A percentile compares a stretch with the other conserved stretches of the same genome.
Evolutionary conservation across 768 basidiomycete species (phyloP).

Genomic region (Atractiella rhizophila): DNA sequence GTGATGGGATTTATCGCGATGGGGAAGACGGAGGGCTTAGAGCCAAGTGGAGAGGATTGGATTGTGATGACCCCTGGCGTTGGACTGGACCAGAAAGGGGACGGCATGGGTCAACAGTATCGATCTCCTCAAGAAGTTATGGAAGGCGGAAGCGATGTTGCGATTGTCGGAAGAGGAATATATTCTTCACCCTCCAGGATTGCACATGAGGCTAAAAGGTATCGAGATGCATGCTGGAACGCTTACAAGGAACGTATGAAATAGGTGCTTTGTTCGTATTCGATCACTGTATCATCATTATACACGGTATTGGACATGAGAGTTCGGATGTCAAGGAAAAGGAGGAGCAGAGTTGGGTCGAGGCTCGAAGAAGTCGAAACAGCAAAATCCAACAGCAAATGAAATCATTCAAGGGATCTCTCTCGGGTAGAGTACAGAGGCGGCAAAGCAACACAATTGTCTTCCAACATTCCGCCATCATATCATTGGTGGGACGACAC

Average conservation of each 20-base stretch:
- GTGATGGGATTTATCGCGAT: slow-evolving; percentile 94
- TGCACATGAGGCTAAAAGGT: slow-evolving; percentile 46
- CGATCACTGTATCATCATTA: not conserved
- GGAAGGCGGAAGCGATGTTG: slow-evolving; percentile 69
- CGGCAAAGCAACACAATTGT: too few species aligned
- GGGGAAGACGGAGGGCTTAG: slow-evolving; percentile 26
- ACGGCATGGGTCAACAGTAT: slow-evolving; percentile 85
- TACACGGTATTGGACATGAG: not conserved
- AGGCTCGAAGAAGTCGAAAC: too few species aligned
- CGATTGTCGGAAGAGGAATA: slow-evolving; percentile 88
- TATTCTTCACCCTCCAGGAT: slow-evolving; percentile 38
- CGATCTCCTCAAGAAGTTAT: slow-evolving; percentile 67
- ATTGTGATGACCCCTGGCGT: slow-evolving; percentile 81
- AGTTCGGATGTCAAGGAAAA: too few species aligned
- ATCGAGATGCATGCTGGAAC: slow-evolving; percentile 63
- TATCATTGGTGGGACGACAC: too few species aligned
- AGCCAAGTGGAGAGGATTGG: slow-evolving; percentile 39
- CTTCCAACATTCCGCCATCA: too few species aligned
- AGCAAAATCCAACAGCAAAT: too few species aligned
- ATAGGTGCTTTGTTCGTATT: too few species aligned
- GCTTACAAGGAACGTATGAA: slow-evolving; percentile 44
- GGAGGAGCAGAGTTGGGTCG: too few species aligned
- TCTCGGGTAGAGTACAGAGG: too few species aligned
- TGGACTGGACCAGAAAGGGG: slow-evolving; percentile 49
- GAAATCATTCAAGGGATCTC: too few species aligned